Conservation (phyloP, 139 green algal species). For the Micromonas commoda region DNA sequence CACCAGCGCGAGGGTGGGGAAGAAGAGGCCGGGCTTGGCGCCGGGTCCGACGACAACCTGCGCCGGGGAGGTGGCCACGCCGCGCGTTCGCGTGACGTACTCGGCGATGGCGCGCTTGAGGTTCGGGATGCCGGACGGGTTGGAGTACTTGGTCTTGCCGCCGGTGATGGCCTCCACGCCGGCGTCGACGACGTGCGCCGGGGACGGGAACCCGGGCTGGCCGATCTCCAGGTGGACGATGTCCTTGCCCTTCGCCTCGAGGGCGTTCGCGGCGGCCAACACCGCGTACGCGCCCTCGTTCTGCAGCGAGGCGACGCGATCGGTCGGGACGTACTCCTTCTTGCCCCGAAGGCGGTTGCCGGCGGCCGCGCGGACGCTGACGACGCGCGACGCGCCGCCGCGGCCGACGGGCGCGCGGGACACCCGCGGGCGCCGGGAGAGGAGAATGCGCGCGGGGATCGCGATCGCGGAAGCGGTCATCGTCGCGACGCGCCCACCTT, state of each 20-base stretch:
- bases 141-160: slow-evolving; percentile 25
- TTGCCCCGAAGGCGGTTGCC: no score
- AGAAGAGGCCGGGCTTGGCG: slow-evolving; percentile 24
- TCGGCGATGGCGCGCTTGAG: slow-evolving; percentile 1
- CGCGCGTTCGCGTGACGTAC: slow-evolving; percentile 18
- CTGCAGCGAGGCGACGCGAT: slow-evolving; percentile 3
- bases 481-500: no score
- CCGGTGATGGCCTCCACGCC: slow-evolving; percentile 18
- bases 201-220: slow-evolving; percentile 26
- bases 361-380: background rate
- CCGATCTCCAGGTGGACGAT: slow-evolving; percentile 30
- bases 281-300: slow-evolving; percentile 27
- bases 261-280: slow-evolving; percentile 2
- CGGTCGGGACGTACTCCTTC: background rate
- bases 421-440: no score
- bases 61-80: background rate
- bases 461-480: no score
- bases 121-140: slow-evolving; percentile 1
- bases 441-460: no score
- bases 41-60: slow-evolving; percentile 21
- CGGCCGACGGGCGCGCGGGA: no score
- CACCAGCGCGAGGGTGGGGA: slow-evolving; percentile 24
- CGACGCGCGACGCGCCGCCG: background rate
- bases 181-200: slow-evolving; percentile 10
- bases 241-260: slow-evolving; percentile 19